These are phyloP conservation scores for Malassezia vespertilionis DNA, from an alignment of 1,284 basidiomycete genomes.

Conservation along the genomic window DNA sequence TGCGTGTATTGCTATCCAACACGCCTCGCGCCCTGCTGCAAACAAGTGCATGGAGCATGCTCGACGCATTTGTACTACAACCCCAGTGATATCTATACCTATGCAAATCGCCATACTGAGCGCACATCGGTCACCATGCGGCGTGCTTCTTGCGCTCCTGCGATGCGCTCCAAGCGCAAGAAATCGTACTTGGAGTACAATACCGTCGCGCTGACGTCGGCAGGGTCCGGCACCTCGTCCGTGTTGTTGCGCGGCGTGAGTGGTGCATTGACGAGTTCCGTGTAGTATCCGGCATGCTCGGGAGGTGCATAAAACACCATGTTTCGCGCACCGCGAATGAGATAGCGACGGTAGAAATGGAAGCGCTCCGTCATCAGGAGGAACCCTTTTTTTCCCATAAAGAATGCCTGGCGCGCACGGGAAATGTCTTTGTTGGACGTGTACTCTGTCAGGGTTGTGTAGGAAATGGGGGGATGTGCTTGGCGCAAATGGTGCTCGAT, in stretches of 20 bases:
- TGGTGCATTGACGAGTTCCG: constrained; percentile 72
- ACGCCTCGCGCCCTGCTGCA: background rate
- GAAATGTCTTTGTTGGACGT: constrained; percentile 85
- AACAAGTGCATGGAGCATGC: too few relatives aligned
- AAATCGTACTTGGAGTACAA: constrained; percentile 79
- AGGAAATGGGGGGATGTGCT: constrained; percentile 54
- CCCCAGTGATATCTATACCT: constrained; percentile 9
- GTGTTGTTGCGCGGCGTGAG: constrained; percentile 54
- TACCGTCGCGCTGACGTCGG: constrained; percentile 55
- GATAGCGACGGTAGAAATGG: constrained; percentile 82
- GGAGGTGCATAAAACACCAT: constrained; percentile 85
- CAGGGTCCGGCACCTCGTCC: constrained; percentile 53
- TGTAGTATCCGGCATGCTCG: constrained; percentile 78
- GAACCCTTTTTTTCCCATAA: constrained; percentile 73
- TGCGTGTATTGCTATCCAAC: background rate
- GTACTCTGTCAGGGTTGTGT: constrained; percentile 81
- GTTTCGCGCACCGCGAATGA: constrained; percentile 67
- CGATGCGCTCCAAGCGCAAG: constrained; percentile 71
- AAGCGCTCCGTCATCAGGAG: constrained; percentile 88
- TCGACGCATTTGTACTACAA: too few relatives aligned
- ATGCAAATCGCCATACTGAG: constrained; percentile 35
- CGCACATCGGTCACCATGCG: constrained; percentile 30
- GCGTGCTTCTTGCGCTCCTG: constrained; percentile 47
- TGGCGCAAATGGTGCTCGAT: constrained; percentile 71
- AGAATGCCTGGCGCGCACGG: constrained; percentile 82